Conservation (phyloP, 78 protist genomes). For the Cavenderia fasciculata region DNA sequence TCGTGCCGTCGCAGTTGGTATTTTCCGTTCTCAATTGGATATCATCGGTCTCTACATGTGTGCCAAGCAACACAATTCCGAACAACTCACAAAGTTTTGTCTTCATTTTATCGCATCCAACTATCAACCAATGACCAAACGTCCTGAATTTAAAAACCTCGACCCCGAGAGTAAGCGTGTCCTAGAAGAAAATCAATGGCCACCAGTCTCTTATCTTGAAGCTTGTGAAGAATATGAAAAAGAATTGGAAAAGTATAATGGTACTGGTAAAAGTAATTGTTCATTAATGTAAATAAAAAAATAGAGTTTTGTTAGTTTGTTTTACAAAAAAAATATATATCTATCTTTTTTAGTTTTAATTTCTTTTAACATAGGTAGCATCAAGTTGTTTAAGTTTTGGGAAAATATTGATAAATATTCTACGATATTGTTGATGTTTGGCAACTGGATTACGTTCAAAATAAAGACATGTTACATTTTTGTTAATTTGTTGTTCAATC, state of each 20-base stretch:
- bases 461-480: conserved; percentile 39
- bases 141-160: conserved; percentile 39
- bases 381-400: conserved; percentile 59
- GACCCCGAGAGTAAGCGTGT: conserved; percentile 17
- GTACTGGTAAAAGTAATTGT: conserved; percentile 1
- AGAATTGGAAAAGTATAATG: conserved; percentile 23
- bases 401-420: conserved; percentile 75
- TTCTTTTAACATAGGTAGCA: conserved; percentile 59
- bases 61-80: conserved; percentile 76
- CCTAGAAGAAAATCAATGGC: conserved; percentile 84
- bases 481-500: conserved; percentile 66
- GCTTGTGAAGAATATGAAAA: conserved; percentile 57
- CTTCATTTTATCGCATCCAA: conserved; percentile 80
- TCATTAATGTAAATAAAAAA: conserved; percentile 1
- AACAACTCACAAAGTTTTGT: conserved; percentile 78
- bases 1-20: conserved; percentile 57
- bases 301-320: too few species aligned
- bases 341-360: conserved; percentile 22
- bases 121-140: conserved; percentile 74
- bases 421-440: conserved; percentile 54
- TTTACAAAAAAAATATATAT: too few species aligned
- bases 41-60: conserved; percentile 61
- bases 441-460: conserved; percentile 76
- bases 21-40: conserved; percentile 75
- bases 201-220: conserved; percentile 66